phyloP scores from a whole-genome alignment of 2,329 filamentous ascomycete genomes.

The Colletotrichum higginsianum region DNA sequence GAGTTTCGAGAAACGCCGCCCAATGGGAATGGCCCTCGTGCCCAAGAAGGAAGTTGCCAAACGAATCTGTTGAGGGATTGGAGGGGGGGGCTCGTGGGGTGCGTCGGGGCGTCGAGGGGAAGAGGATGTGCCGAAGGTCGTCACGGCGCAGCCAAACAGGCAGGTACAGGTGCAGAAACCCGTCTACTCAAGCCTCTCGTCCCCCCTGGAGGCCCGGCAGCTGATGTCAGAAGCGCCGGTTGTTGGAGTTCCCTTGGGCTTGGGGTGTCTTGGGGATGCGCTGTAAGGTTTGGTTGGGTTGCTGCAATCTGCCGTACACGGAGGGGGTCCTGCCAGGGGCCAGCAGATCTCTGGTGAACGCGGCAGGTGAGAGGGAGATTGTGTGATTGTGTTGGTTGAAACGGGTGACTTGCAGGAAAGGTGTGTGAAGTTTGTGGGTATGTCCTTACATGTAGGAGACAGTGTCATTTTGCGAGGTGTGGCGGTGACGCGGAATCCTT shows the following conservation, averaged over 20 bases:
- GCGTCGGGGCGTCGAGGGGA: not conserved
- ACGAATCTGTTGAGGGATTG: conserved; percentile 3
- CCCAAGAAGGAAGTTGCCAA: conserved; percentile 29
- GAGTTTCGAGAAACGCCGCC: not conserved
- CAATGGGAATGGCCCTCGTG: not conserved
- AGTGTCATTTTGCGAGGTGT: conserved; percentile 10
- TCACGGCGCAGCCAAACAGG: not conserved
- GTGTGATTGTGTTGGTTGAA: conserved; percentile 1
- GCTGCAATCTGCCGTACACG: not conserved
- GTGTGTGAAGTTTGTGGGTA: not conserved
- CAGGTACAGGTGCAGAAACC: not conserved
- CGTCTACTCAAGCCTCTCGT: no score
- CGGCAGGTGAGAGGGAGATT: not conserved
- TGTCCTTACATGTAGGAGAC: not conserved
- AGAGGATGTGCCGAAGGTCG: not conserved
- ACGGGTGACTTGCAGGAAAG: conserved; percentile 14
- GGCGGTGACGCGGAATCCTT: not conserved
- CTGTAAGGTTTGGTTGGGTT: not conserved
- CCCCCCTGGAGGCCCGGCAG: not conserved
- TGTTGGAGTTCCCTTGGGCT: not conserved
- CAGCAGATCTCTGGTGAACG: conserved; percentile 6
- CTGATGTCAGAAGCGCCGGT: not conserved
- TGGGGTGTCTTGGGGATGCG: not conserved
- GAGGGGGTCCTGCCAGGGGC: not conserved
- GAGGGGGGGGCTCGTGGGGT: conserved; percentile 1